These are phyloP conservation scores for Colletotrichum musae DNA, from an alignment of 2,329 filamentous ascomycete genomes.

Conservation along the genomic window DNA sequence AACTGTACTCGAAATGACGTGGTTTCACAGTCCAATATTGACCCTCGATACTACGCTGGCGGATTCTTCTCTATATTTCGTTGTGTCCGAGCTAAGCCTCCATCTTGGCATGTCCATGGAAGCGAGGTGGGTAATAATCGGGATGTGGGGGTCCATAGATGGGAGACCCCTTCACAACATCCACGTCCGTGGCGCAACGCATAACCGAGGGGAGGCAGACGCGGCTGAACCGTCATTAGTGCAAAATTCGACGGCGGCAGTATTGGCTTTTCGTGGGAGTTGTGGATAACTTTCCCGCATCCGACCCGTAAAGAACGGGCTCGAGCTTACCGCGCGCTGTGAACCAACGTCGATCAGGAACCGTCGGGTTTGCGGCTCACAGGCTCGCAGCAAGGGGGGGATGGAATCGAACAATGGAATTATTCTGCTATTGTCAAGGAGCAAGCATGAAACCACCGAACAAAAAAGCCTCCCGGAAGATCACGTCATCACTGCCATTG, in stretches of 20 bases:
- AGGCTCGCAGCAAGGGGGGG: too few species aligned
- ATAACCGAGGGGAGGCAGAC: neutral
- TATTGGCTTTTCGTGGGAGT: neutral
- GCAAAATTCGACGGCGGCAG: constrained; percentile 2
- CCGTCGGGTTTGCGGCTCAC: too few species aligned
- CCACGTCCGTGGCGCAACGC: neutral
- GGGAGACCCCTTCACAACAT: constrained; percentile 1
- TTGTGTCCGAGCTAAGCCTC: constrained; percentile 4
- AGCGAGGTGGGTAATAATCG: neutral
- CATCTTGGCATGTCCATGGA: too few species aligned
- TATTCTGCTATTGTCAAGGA: constrained; percentile 4
- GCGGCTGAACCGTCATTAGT: constrained; percentile 7
- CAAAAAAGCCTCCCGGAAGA: neutral
- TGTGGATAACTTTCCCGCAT: neutral
- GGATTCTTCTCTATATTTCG: neutral
- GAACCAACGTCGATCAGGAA: too few species aligned
- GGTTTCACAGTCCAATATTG: neutral
- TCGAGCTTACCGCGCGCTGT: constrained; percentile 16
- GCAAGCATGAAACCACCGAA: constrained; percentile 1
- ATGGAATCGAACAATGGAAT: too few species aligned
- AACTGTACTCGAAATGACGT: constrained; percentile 16
- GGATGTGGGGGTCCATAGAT: constrained; percentile 14
- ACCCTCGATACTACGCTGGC: constrained; percentile 14
- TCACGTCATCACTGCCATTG: neutral
- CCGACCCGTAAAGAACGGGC: constrained; percentile 1